Evolutionary conservation across 345 rosid genomes (phyloP).

Genomic region (Lagerstroemia speciosa): DNA sequence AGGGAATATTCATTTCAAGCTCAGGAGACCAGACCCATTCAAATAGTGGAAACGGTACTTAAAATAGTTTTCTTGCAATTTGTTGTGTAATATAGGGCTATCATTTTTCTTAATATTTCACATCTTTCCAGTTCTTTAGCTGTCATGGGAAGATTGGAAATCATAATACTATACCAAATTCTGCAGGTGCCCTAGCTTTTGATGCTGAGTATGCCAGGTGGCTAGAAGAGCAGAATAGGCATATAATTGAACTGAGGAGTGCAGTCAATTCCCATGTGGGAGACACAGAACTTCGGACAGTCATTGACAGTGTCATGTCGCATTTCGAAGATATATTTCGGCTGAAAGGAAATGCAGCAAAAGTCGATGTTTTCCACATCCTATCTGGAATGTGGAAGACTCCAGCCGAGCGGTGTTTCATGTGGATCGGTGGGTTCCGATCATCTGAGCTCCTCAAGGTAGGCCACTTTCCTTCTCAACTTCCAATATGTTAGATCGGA

Average conservation of each 20-base stretch:
- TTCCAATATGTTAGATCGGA: not conserved
- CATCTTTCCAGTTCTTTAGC: not conserved
- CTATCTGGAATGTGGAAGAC: conserved; percentile 99
- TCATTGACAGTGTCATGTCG: conserved; percentile 56
- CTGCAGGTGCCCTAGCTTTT: conserved; percentile 85
- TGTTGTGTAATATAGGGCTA: not conserved
- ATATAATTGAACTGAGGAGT: conserved; percentile 73
- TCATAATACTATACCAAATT: not conserved
- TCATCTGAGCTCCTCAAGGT: conserved; percentile 94
- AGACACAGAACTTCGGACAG: conserved; percentile 76
- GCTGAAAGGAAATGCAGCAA: conserved; percentile 81
- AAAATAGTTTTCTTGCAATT: not conserved
- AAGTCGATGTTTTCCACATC: conserved; percentile 93
- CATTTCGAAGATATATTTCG: conserved; percentile 81
- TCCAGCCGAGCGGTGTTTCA: conserved; percentile 94
- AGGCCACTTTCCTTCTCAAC: not conserved
- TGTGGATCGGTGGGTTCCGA: conserved; percentile 98
- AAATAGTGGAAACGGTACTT: conserved; percentile 83
- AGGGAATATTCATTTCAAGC: conserved; percentile 89
- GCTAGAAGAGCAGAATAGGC: conserved; percentile 85
- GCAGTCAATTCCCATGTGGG: conserved; percentile 95
- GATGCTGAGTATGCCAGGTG: conserved; percentile 84
- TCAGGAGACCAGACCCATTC: conserved; percentile 89
- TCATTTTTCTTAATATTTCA: not conserved
- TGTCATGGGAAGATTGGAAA: not conserved